Base-by-base conservation (phyloP, 495 filamentous ascomycete genomes). In the Talaromyces nanjingensis region DNA sequence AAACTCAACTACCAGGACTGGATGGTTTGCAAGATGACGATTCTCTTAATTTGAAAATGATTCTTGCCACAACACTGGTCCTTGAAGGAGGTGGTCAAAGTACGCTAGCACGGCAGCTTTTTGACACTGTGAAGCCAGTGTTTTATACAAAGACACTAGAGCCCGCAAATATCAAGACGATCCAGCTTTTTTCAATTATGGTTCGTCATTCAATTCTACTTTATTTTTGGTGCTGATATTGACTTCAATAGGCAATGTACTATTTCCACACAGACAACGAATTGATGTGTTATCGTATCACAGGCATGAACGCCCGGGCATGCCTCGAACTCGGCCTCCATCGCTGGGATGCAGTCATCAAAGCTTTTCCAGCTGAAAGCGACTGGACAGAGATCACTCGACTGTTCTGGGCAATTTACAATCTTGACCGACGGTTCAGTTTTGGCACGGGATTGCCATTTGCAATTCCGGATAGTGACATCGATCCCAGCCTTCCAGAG, bases 241-340 rank as follows among this genome's bases (percentile, higher is more conserved):
- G 7, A 11, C 1, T 18, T 39, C 1, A 3, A 59, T 45, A 91
- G 88, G 90, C 89, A 20, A 93, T 91, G 55, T 96, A 96, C 74
- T 83, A 92, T 69, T 96, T 91, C 65, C 86, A 93, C 59, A 85
- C 83, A 22, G 90, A 90, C 62, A 89, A 94, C 67, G 91, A 96
- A 72, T 80, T 86, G 2, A 83, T 91, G 65, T 88, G 89, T 6
- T 96, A 91, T 84, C 83, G 91, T 1, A 76, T 91, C 18, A 90
- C 91, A 65, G 91, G 91, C 11, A 77, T 91, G 57, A 85, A 89
- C 9, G 83, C 86, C 6, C 83, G 91, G 0, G 84, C 91, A 73
- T 93, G 90, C 64, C 77, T 94, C 4, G 90, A 94, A 72, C 76
- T 93, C 57, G 91, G 91, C 6, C 77, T 96, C 22, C 91, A 96